These are phyloP conservation scores for Spathaspora boniae DNA, from an alignment of 805 yeast species.

Conservation along the genomic window DNA sequence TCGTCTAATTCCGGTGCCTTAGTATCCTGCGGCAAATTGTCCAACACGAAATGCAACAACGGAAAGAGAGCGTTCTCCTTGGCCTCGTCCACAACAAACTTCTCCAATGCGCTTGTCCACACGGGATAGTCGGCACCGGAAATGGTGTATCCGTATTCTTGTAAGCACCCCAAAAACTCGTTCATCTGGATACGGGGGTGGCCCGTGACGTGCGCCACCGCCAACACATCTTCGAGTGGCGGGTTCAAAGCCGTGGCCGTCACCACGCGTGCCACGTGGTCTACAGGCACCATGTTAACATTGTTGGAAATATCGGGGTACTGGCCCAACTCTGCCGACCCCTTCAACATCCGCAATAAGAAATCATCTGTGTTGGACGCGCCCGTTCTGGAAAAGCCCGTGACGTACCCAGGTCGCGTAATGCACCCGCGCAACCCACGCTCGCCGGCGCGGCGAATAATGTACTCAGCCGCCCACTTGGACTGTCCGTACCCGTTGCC, in stretches of 20 bases:
- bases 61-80: slow-evolving; percentile 90
- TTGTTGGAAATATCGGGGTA: slow-evolving; percentile 84
- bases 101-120: slow-evolving; percentile 79
- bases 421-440: slow-evolving; percentile 85
- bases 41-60: slow-evolving; percentile 88
- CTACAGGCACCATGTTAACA: slow-evolving; percentile 97
- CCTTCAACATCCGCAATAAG: slow-evolving; percentile 90
- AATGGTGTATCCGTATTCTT: slow-evolving; percentile 70
- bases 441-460: slow-evolving; percentile 83
- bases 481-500: slow-evolving; percentile 96
- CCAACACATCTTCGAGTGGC: slow-evolving; percentile 47
- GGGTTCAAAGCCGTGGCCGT: slow-evolving; percentile 82
- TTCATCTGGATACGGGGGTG: slow-evolving; percentile 88
- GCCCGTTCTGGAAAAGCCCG: slow-evolving; percentile 82
- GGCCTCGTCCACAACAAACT: slow-evolving; percentile 67
- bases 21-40: slow-evolving; percentile 84
- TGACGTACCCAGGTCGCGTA: slow-evolving; percentile 93
- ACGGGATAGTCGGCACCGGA: slow-evolving; percentile 60
- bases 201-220: slow-evolving; percentile 95
- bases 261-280: slow-evolving; percentile 91
- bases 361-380: slow-evolving; percentile 96
- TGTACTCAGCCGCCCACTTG: slow-evolving; percentile 94
- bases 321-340: slow-evolving; percentile 82
- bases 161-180: slow-evolving; percentile 65
- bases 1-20: slow-evolving; percentile 97